Conservation (phyloP, 2,329 filamentous ascomycete species). For the Shiraia sp. region DNA sequence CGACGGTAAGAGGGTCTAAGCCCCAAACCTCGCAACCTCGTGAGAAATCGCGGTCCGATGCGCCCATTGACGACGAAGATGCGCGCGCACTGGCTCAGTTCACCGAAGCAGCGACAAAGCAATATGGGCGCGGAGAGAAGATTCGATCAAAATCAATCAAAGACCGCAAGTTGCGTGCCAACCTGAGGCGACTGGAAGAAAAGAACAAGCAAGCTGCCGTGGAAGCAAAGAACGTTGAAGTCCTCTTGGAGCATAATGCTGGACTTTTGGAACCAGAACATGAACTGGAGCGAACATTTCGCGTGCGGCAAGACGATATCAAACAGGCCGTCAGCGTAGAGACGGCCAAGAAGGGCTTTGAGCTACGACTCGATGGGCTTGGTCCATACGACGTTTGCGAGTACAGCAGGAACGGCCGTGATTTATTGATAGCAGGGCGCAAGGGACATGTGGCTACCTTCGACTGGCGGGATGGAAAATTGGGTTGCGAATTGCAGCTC, state of each 20-base stretch:
- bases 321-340: slow-evolving; percentile 73
- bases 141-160: slow-evolving; percentile 74
- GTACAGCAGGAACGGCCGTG: slow-evolving; percentile 86
- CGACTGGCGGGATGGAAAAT: slow-evolving; percentile 91
- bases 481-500: slow-evolving; percentile 89
- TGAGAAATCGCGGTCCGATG: slow-evolving; percentile 28
- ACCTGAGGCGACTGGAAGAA: slow-evolving; percentile 74
- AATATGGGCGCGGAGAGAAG: slow-evolving; percentile 81
- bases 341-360: slow-evolving; percentile 90
- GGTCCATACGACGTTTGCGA: slow-evolving; percentile 88
- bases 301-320: slow-evolving; percentile 88
- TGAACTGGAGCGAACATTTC: slow-evolving; percentile 89
- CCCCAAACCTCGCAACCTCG: slow-evolving; percentile 15
- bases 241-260: slow-evolving; percentile 81
- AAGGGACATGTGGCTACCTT: slow-evolving; percentile 96
- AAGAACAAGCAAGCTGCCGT: slow-evolving; percentile 82
- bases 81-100: slow-evolving; percentile 35
- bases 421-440: slow-evolving; percentile 81
- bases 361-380: slow-evolving; percentile 74
- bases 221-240: slow-evolving; percentile 92
- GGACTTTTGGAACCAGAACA: slow-evolving; percentile 88
- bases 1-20: slow-evolving; percentile 22
- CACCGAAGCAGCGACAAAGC: slow-evolving; percentile 62
- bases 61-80: slow-evolving; percentile 32
- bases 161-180: slow-evolving; percentile 87